These are phyloP conservation scores for Hibiscus trionum DNA, from an alignment of 345 rosid species.

Conservation along the genomic window DNA sequence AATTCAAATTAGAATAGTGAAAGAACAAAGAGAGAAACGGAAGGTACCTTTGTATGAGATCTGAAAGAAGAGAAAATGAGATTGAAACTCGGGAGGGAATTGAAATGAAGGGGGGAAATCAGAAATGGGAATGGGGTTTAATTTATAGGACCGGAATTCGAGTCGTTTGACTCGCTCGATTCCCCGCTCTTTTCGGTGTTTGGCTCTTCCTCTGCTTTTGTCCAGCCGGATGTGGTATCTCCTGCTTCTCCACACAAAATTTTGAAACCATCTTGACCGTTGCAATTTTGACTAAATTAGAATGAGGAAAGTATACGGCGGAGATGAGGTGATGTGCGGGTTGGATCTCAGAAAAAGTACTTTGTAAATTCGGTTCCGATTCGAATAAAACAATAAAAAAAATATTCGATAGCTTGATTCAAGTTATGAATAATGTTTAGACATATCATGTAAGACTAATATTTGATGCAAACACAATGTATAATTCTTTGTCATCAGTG, in stretches of 20 bases:
- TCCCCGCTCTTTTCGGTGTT: conserved; percentile 2
- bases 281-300: neutral
- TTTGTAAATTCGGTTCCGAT: neutral
- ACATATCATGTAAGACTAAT: too few species aligned
- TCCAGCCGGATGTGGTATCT: neutral
- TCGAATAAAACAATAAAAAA: too few species aligned
- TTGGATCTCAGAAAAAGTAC: too few species aligned
- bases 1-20: neutral
- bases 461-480: too few species aligned
- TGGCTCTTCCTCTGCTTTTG: neutral
- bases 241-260: neutral
- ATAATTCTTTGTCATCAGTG: too few species aligned
- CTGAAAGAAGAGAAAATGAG: neutral
- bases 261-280: neutral
- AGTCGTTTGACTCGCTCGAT: conserved; percentile 8
- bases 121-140: neutral
- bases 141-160: neutral
- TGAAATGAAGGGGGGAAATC: neutral
- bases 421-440: too few species aligned
- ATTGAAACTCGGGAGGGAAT: neutral
- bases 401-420: too few species aligned
- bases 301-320: neutral
- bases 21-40: neutral
- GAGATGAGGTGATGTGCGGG: neutral
- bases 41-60: neutral